Base-by-base conservation (phyloP, 805 yeast species). In the Kuraishia hungarica region DNA sequence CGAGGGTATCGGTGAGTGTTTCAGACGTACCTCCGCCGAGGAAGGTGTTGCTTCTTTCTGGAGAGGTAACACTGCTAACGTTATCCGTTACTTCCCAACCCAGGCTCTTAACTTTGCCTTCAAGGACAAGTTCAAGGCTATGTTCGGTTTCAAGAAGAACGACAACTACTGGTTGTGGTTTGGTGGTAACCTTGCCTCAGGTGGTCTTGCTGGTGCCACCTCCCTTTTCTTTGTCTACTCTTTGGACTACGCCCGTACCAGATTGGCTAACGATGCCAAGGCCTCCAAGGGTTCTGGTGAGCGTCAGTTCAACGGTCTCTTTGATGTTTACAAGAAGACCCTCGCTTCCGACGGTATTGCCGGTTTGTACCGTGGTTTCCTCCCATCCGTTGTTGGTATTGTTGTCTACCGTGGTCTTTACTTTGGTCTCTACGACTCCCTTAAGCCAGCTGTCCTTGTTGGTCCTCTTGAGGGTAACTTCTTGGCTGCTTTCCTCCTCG, bases 1-100 rank as follows among this genome's bases (percentile, higher is more conserved):
- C 86, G 83, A 78, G 64, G 97, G 97, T 88, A 92, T 91, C 63
- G 78, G 67, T 61, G 97, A 91, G 72, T 89, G 97, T 81, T 91
- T 92, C 96, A 83, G 73, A 70, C 88, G 97, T 84, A 92, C 97
- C 66, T 87, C 92, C 63, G 87, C 88, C 67, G 89, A 87, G 66
- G 97, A 91, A 82, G 97, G 97, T 85, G 70, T 88, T 62, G 81
- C 78, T 64, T 79, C 97, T 62, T 90, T 91, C 93, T 91, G 97
- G 97, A 87, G 97, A 87, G 97, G 97, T 84, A 91, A 91, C 92
- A 92, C 97, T 64, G 97, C 97, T 71, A 91, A 91, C 80, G 97
- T 91, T 74, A 86, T 91, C 81, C 89, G 97, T 83, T 91, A 92
- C 86, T 91, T 91, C 96, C 97, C 97, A 77, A 92, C 97, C 76